Evolutionary conservation across 2,329 filamentous ascomycete genomes (phyloP).

Genomic region (Emergomyces orientalis): DNA sequence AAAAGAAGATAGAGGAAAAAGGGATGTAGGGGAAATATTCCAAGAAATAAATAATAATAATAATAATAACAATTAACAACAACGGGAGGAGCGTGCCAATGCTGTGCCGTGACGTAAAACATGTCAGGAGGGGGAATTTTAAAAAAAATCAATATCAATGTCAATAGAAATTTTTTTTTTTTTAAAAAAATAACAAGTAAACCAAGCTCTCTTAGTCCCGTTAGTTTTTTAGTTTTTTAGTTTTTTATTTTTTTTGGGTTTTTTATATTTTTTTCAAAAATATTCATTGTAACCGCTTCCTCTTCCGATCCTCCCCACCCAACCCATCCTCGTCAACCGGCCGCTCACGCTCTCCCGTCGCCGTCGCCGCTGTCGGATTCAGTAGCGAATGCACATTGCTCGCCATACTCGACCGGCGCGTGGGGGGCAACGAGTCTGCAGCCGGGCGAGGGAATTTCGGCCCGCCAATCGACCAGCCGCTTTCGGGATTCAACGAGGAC

Average conservation of each 20-base stretch:
- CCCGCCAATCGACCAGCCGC: slow-evolving; percentile 48
- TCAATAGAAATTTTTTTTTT: too few species aligned
- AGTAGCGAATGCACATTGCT: slow-evolving; percentile 59
- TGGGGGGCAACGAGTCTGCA: slow-evolving; percentile 46
- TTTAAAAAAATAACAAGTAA: too few species aligned
- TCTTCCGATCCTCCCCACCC: slow-evolving; percentile 49
- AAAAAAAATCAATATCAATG: too few species aligned
- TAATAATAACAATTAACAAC: too few species aligned
- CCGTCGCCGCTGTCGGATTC: slow-evolving; percentile 59
- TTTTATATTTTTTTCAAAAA: not conserved
- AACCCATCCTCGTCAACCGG: slow-evolving; percentile 50
- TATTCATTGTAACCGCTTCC: slow-evolving; percentile 46
- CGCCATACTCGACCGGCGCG: slow-evolving; percentile 60
- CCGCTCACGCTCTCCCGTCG: slow-evolving; percentile 56
- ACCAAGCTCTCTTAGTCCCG: too few species aligned
- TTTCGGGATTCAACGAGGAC: slow-evolving; percentile 42
- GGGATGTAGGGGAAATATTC: too few species aligned
- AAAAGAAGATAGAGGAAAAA: too few species aligned
- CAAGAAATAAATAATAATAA: too few species aligned
- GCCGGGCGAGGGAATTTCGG: slow-evolving; percentile 29
- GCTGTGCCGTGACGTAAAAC: not conserved
- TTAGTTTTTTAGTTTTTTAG: too few species aligned
- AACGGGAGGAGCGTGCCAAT: not conserved
- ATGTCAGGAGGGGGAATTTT: not conserved
- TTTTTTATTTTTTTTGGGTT: too few species aligned